Evolutionary conservation across 1,284 basidiomycete species (phyloP).

Genomic region (Cerioporus squamosus): DNA sequence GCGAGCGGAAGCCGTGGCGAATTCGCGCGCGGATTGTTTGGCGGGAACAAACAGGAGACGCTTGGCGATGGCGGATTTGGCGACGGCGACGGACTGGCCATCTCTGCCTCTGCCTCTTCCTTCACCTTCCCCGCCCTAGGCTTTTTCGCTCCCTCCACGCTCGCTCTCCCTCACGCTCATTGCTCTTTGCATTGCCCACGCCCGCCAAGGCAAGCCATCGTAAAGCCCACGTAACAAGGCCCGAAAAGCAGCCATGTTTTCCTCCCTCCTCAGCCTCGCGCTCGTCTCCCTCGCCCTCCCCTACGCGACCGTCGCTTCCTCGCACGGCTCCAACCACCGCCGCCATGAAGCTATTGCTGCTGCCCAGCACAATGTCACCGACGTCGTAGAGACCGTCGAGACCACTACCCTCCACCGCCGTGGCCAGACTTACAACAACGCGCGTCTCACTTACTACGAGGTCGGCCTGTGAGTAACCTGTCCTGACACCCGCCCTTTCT

Average conservation of each 20-base stretch:
- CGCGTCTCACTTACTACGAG: constrained; percentile 53
- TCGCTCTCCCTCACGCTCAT: constrained; percentile 29
- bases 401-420: constrained; percentile 14
- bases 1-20: neutral
- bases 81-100: constrained; percentile 9
- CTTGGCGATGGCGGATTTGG: constrained; percentile 4
- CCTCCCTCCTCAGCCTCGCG: constrained; percentile 30
- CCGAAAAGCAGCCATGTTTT: constrained; percentile 24
- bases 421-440: constrained; percentile 29
- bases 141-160: constrained; percentile 15
- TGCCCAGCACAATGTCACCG: constrained; percentile 10
- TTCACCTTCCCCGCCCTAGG: constrained; percentile 8
- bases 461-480: constrained; percentile 31
- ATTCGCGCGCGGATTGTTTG: neutral
- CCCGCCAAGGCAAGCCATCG: constrained; percentile 5
- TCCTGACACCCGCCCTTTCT: neutral
- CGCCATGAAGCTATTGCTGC: constrained; percentile 33
- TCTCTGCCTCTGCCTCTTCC: constrained; percentile 14
- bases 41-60: constrained; percentile 12
- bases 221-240: constrained; percentile 5
- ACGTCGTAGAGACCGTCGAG: constrained; percentile 16
- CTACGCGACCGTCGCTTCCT: constrained; percentile 28
- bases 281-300: constrained; percentile 37
- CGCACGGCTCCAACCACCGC: constrained; percentile 28
- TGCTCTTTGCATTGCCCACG: constrained; percentile 8